These are phyloP conservation scores for Solanum clarkiae DNA, from an alignment of 257 asterid species.

Conservation along the genomic window DNA sequence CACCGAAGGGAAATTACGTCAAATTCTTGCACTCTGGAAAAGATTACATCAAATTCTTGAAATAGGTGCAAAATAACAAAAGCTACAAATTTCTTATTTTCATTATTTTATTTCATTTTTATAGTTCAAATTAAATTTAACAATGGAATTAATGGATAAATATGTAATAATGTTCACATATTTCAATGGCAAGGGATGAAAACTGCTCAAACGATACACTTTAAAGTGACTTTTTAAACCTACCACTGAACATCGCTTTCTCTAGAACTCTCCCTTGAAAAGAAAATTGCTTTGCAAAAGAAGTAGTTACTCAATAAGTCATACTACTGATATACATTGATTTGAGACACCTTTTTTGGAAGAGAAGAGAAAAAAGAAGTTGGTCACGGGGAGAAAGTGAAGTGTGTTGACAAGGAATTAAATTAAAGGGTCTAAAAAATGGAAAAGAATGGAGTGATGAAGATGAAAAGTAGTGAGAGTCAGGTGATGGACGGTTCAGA, in stretches of 20 bases:
- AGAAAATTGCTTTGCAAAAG: background rate
- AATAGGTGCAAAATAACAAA: background rate
- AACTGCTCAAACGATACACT: background rate
- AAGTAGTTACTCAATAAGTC: background rate
- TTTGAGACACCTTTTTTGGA: slow-evolving; percentile 10
- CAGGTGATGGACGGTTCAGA: slow-evolving; percentile 94
- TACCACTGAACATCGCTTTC: background rate
- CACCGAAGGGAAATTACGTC: too few relatives aligned
- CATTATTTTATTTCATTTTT: too few relatives aligned
- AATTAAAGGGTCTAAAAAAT: background rate
- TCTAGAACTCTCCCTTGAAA: background rate
- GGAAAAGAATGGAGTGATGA: slow-evolving; percentile 12
- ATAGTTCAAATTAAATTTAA: too few relatives aligned
- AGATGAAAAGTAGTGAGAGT: slow-evolving; percentile 16
- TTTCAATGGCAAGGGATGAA: background rate
- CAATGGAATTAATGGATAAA: too few relatives aligned
- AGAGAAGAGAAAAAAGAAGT: background rate
- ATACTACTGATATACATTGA: background rate
- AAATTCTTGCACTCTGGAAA: too few relatives aligned
- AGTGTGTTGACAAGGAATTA: background rate
- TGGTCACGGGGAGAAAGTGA: slow-evolving; percentile 11
- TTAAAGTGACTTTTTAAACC: background rate
- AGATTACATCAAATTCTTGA: background rate
- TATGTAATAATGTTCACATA: too few relatives aligned
- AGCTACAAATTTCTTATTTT: background rate